Evolutionary conservation across 1,139 yeast species (phyloP), one percentile per base, ranked within the genome.

Genomic region (Hyphopichia fennica): DNA sequence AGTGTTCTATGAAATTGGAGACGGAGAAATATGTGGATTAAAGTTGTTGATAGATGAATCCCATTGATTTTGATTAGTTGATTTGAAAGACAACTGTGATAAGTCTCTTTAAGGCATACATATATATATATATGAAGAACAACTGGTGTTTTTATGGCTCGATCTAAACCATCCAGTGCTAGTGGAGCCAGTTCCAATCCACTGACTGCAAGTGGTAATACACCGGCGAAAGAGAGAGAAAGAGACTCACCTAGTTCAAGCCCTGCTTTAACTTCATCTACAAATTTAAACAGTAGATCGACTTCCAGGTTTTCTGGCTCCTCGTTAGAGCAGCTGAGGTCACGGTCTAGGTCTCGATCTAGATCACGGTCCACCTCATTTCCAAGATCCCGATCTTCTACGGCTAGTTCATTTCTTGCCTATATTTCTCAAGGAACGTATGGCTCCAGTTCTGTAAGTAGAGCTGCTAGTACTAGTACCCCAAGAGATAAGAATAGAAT

Each of bases 281-380:
- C 17, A 5, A 15, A 15, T 14, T 8, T 15, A 16, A 29, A 29
- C 14, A 8, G 13, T 15, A 19, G 35, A n/a, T 33, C 35, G 3
- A 11, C 28, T 8, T 25, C 28, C 7, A 25, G 28, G 28, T n/a
- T 25, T 10, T 25, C 28, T n/a, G 11, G 28, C 13, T 9, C 28
- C 11, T 25, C 28, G 4, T 9, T 25, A n/a, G 28, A 25, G 13
- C 28, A 25, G 8, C 28, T 11, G 9, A 25, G 17, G n/a, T 44
- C 57, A n/a, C 41, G 56, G 41, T 52, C 60, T n/a, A 43, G 55
- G 28, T 54, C 59, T 7, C 37, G 53, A 25, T 47, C 63, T 7
- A 40, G 50, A 31, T 49, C 56, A 10, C 23, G 38, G 27, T 27
- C 38, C 7, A 18, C 22, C 22, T 28, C 46, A 15, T 38, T 15